Percentiles rank a stretch among this genome's conserved stretches.
Conservation (phyloP, 1,284 basidiomycete species). For the Schizopora paradoxa region DNA sequence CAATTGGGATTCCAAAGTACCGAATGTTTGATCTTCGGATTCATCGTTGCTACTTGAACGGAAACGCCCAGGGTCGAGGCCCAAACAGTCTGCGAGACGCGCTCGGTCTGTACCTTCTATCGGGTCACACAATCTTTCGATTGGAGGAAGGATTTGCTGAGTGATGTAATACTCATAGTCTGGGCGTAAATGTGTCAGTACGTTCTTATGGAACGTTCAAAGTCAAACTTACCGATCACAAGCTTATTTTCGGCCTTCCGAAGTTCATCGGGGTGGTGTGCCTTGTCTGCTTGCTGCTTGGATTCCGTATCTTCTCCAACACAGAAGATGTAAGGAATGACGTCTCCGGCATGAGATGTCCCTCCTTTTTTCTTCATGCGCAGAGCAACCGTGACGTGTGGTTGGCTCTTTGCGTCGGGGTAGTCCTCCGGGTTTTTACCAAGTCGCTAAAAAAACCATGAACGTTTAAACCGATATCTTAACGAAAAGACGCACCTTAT, state of each 20-base stretch:
- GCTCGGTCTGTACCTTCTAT: conserved; percentile 95
- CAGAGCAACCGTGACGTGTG: conserved; percentile 95
- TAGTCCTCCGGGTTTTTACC: conserved; percentile 96
- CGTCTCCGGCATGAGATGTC: conserved; percentile 81
- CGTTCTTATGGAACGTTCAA: neutral
- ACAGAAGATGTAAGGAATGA: conserved; percentile 96
- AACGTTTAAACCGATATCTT: neutral
- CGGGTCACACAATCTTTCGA: conserved; percentile 92
- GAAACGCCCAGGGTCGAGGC: conserved; percentile 83
- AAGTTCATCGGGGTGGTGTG: conserved; percentile 92
- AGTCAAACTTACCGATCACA: conserved; percentile 60
- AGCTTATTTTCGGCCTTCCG: conserved; percentile 61
- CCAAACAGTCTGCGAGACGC: conserved; percentile 90
- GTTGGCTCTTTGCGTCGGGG: conserved; percentile 90
- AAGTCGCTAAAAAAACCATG: conserved; percentile 55
- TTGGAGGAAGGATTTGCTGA: conserved; percentile 89
- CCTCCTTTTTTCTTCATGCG: conserved; percentile 85
- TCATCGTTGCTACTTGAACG: conserved; percentile 39
- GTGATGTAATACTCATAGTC: conserved; percentile 93
- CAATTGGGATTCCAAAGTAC: conserved; percentile 85
- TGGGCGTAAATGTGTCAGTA: conserved; percentile 26
- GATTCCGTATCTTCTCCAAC: conserved; percentile 69
- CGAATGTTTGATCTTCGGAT: conserved; percentile 66
- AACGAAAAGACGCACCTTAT: conserved; percentile 55
- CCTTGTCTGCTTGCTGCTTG: conserved; percentile 85